Evolutionary conservation across 83 land plant genomes (phyloP).

Genomic region (Larix sibirica): DNA sequence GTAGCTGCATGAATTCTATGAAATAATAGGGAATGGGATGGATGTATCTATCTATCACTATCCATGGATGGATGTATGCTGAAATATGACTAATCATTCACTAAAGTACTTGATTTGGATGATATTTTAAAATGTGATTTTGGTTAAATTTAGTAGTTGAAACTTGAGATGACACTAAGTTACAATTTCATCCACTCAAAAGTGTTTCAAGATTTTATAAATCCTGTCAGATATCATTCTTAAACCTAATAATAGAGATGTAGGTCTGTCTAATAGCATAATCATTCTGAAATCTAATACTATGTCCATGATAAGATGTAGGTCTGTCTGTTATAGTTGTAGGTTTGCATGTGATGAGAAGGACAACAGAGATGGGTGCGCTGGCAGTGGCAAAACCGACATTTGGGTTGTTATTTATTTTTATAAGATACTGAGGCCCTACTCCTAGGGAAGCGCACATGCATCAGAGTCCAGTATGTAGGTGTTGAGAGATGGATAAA

Average conservation of each 20-base stretch:
- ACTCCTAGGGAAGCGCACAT: constrained; percentile 8
- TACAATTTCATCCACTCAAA: no score
- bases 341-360: background rate
- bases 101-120: background rate
- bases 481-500: background rate
- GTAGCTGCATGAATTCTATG: no score
- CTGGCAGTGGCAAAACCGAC: constrained; percentile 3
- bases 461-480: background rate
- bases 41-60: background rate
- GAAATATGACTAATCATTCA: background rate
- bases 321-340: background rate
- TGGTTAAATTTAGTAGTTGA: background rate
- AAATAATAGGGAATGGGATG: no score
- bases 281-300: no score
- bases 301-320: background rate
- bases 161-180: no score
- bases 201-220: no score
- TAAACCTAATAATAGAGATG: no score
- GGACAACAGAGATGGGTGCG: background rate
- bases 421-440: background rate
- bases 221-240: no score
- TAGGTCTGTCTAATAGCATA: no score
- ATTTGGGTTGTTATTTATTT: constrained; percentile 6
- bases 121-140: background rate
- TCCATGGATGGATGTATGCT: background rate